Evolutionary conservation across 2,329 filamentous ascomycete genomes (phyloP).

Genomic region (Cladosporium halotolerans): DNA sequence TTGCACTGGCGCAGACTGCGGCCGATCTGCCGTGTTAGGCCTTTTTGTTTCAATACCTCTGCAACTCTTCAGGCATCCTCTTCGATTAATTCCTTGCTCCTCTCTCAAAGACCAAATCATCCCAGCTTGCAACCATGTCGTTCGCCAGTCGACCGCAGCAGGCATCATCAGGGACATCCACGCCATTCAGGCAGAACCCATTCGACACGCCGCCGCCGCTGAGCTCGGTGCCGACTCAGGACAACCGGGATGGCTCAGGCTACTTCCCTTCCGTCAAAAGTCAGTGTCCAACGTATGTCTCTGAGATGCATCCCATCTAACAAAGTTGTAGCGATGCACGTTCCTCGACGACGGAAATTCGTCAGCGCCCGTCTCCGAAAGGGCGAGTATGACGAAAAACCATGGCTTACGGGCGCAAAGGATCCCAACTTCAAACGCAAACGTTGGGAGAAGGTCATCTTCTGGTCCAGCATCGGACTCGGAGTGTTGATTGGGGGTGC

Average conservation of each 20-base stretch:
- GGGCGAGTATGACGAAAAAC: conserved; percentile 11
- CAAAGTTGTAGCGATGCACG: background rate
- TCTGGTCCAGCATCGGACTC: conserved; percentile 60
- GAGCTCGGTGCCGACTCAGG: conserved; percentile 5
- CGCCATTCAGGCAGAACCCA: conserved; percentile 5
- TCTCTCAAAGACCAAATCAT: too few species aligned
- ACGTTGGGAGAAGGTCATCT: conserved; percentile 69
- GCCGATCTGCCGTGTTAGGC: background rate
- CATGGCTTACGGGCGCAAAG: conserved; percentile 10
- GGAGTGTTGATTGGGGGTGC: conserved; percentile 62
- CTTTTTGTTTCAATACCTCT: background rate
- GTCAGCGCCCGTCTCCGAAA: conserved; percentile 10
- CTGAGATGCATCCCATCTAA: background rate
- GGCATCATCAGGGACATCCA: conserved; percentile 1
- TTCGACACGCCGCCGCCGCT: conserved; percentile 7
- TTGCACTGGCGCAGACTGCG: background rate
- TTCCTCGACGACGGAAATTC: conserved; percentile 7
- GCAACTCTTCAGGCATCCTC: background rate
- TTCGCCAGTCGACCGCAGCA: background rate
- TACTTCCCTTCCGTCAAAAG: conserved; percentile 7
- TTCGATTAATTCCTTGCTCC: background rate
- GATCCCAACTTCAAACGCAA: conserved; percentile 11
- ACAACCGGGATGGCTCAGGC: conserved; percentile 2
- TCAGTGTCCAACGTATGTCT: background rate
- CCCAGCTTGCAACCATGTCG: background rate